Base-by-base conservation (phyloP, 495 filamentous ascomycete genomes). In the Tuber melanosporum region DNA sequence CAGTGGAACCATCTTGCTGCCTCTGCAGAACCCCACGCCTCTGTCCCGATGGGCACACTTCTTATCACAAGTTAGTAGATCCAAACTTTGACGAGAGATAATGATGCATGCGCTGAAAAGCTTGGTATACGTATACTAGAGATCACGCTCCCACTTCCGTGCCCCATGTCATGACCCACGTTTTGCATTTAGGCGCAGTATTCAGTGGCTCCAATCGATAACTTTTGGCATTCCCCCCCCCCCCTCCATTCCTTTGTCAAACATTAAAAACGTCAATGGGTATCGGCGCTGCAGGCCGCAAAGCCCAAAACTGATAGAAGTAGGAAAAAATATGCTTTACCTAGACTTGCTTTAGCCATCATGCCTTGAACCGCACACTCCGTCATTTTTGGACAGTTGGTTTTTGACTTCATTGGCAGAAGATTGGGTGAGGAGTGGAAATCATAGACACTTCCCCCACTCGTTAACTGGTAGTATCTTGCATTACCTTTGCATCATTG, bases 121-220 rank as follows among this genome's bases (percentile, higher is more conserved):
- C 57, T 36, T 66, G 26, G 26, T 36, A 66, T 66, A 66, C 57
- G 32, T 66, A 66, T 36, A 66, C 57, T 66, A 17, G 26, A 36
- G 26, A 36, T 66, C 57, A 66, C 57, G 26, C 36, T 66, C 57
- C 32, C 57, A 32, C 57, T 66, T 36, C 32, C 26, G 57, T 66
- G 26, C 57, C 26, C 57, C 57, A 36, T 66, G 57, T 36, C 57
- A 36, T 66, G 57, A 66, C 57, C 57, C 57, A 66, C 57, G 57
- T 66, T 66, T 66, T 7, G 26, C 57, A 36, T 66, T 66, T 6
- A 3, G 4, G 57, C 14, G 57, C 57, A 66, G 57, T 66, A 36
- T 66, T 66, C 26, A 66, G 57, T 66, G 57, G 57, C 57, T 66
- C 57, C 57, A 66, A 66, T 66, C 26, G 57, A 66, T 66, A 66